These are phyloP conservation scores for Magnaporthales sp. DNA, from an alignment of 2,329 filamentous ascomycete genomes.

Conservation along the genomic window DNA sequence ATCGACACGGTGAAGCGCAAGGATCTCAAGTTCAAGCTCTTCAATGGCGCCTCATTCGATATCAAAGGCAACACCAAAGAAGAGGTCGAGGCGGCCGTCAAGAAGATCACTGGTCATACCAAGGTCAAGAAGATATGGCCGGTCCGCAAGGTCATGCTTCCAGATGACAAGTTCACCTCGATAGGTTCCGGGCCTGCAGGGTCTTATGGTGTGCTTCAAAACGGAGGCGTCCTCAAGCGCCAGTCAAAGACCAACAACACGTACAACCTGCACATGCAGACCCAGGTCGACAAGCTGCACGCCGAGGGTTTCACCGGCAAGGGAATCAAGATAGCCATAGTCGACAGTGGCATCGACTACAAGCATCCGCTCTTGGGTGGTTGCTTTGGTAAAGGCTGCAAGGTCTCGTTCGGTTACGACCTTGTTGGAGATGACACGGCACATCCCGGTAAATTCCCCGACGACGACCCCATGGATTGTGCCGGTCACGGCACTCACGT, in stretches of 20 bases:
- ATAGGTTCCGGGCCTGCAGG: background rate
- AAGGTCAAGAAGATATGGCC: conserved; percentile 22
- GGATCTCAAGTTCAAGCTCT: conserved; percentile 13
- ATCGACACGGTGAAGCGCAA: conserved; percentile 10
- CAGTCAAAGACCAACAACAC: background rate
- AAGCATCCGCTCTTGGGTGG: conserved; percentile 41
- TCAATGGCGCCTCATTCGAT: conserved; percentile 15
- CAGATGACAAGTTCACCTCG: background rate
- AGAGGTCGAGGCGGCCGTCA: conserved; percentile 8
- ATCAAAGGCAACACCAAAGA: conserved; percentile 6
- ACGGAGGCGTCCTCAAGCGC: background rate
- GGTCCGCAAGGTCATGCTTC: conserved; percentile 12
- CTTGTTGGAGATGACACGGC: conserved; percentile 29
- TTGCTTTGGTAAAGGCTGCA: conserved; percentile 40
- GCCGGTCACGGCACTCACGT: conserved; percentile 35
- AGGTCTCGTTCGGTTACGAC: conserved; percentile 37
- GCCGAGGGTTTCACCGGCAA: conserved; percentile 34
- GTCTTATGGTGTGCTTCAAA: background rate
- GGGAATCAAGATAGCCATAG: conserved; percentile 32
- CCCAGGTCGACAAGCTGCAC: conserved; percentile 30
- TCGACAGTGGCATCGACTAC: conserved; percentile 37
- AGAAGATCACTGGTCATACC: conserved; percentile 14
- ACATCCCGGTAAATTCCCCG: conserved; percentile 23
- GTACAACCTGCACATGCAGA: conserved; percentile 19
- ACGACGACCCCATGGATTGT: conserved; percentile 30